Conservation (phyloP, 208 protist species). For the Polymyxa betae region DNA sequence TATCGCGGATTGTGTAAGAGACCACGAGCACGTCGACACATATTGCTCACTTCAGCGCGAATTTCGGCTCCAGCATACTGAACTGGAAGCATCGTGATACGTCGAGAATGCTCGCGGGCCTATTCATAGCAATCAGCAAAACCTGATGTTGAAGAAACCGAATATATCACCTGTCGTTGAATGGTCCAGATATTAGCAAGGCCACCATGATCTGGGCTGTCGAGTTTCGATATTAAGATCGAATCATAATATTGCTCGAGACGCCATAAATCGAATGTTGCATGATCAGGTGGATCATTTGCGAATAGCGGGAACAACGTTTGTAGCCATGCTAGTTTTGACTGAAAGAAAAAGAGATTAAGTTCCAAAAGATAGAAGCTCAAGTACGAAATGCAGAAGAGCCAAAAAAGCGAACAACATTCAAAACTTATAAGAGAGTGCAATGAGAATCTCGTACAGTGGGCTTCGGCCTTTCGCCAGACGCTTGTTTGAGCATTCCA, state of each 20-base stretch:
- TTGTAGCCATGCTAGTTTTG: slow-evolving; percentile 43
- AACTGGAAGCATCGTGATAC: not conserved
- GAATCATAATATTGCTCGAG: slow-evolving; percentile 33
- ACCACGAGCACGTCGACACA: slow-evolving; percentile 39
- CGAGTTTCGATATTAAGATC: not conserved
- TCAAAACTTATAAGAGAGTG: too few species aligned
- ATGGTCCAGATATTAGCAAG: slow-evolving; percentile 30
- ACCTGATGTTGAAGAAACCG: too few species aligned
- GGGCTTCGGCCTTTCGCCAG: too few species aligned
- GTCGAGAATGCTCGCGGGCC: too few species aligned
- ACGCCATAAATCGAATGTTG: slow-evolving; percentile 28
- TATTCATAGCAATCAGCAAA: too few species aligned
- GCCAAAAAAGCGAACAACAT: not conserved
- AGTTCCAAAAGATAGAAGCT: not conserved
- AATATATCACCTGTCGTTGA: slow-evolving; percentile 17
- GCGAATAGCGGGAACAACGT: slow-evolving; percentile 10
- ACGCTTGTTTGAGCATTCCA: too few species aligned
- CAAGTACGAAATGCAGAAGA: not conserved
- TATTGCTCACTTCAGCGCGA: slow-evolving; percentile 32
- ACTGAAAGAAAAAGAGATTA: not conserved
- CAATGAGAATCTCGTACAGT: too few species aligned
- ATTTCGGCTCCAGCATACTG: not conserved
- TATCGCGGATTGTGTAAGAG: slow-evolving; percentile 11
- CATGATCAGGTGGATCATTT: not conserved
- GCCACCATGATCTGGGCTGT: slow-evolving; percentile 33